These are phyloP conservation scores for Ophiocordyceps polyrhachis-furcata DNA, from an alignment of 2,329 filamentous ascomycete genomes.

Conservation along the genomic window DNA sequence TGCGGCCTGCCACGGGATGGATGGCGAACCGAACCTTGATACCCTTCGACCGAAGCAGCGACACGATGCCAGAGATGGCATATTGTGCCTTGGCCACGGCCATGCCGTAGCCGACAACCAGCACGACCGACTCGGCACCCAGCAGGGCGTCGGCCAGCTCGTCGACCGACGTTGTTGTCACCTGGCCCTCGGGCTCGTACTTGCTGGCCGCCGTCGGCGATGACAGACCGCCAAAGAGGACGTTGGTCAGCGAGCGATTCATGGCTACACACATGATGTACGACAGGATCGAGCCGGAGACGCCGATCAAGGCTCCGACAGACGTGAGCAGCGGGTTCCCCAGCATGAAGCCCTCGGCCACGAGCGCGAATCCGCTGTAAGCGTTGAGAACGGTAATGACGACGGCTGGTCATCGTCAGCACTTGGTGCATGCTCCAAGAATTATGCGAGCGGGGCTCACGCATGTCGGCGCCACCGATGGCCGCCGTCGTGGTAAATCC, in stretches of 20 bases:
- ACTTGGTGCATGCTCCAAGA: background rate
- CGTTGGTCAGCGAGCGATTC: constrained; percentile 80
- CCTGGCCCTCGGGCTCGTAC: constrained; percentile 60
- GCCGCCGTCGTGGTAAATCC: constrained; percentile 76
- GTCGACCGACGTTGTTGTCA: constrained; percentile 62
- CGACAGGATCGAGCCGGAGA: constrained; percentile 74
- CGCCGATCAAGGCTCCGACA: constrained; percentile 72
- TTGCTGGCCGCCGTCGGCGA: constrained; percentile 38
- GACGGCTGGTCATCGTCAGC: constrained; percentile 29
- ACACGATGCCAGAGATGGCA: constrained; percentile 67
- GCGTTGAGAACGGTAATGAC: constrained; percentile 83
- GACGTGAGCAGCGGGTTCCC: constrained; percentile 72
- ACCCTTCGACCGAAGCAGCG: constrained; percentile 52
- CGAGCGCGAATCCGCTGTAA: constrained; percentile 77
- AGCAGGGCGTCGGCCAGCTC: constrained; percentile 60
- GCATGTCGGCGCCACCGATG: constrained; percentile 90
- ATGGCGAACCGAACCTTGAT: constrained; percentile 78
- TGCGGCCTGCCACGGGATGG: constrained; percentile 74
- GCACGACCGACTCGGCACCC: constrained; percentile 69
- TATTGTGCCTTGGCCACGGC: constrained; percentile 88
- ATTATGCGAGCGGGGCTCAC: constrained; percentile 13
- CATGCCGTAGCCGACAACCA: constrained; percentile 87
- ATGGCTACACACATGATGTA: constrained; percentile 81
- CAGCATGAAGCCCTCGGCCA: constrained; percentile 83
- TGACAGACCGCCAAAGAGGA: constrained; percentile 58